Evolutionary conservation across 768 basidiomycete species (phyloP), one percentile per base, ranked within the genome.

Genomic region (Cystofilobasidium capitatum): DNA sequence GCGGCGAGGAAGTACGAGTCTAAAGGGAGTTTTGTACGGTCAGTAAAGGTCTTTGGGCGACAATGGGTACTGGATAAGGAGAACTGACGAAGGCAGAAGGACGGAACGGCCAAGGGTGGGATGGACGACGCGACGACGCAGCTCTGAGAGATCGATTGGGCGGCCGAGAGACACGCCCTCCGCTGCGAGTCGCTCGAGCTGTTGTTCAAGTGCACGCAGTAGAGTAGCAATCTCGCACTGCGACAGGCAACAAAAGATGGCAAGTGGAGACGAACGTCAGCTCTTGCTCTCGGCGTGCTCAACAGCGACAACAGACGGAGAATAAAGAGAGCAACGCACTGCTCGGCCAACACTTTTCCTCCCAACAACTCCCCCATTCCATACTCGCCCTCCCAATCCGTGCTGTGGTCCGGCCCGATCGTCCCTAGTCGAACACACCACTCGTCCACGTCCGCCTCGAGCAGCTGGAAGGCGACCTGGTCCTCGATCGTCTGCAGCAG

Each of bases 1-100:
- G 44, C 66, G 8, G 66, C 66, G 36, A 67, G 47, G 60, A 67
- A 67, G 59, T 67, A 67, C n/a, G 66, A 67, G 58, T 67, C 65
- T 66, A 58, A n/a, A 37, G 20, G 3, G 22, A 57, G 36, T 39
- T 3, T 31, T n/a, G 14, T 26, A n/a, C 31, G 31, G 14, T 24
- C 24, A 47, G 47, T 33, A 13, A 33, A 49, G 62, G 26, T 9
- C 9, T 10, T 39, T n/a, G n/a, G n/a, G n/a, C 58, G 36, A 35
- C 9, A 61, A 45, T 16, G 35, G 42, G 10, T 5, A n/a, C 36
- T 26, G 37, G 29, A 24, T 26, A 31, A 58, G 29, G 29, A 29
- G 55, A 5, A 66, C 65, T 16, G 33, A 66, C 65, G 66, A 10
- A 67, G 37, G 22, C 47, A 49, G 66, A 51, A 67, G 20, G 59